Conservation (phyloP, 257 asterid species). For the Schizonepeta tenuifolia region DNA sequence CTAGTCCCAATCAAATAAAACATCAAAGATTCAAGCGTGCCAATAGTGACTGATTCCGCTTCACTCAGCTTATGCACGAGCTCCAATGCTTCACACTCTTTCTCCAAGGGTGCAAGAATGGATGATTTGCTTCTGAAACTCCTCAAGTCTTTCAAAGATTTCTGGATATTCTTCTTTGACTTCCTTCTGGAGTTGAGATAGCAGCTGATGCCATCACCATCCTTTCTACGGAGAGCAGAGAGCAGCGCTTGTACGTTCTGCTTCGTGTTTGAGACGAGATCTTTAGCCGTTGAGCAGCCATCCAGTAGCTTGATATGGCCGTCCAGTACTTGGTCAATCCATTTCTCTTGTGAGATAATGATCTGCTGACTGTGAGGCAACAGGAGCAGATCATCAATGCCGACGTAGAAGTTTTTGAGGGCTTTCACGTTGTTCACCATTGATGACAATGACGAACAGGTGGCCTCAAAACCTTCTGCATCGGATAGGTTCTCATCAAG, state of each 20-base stretch:
- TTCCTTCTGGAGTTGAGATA: constrained; percentile 31
- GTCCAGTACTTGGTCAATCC: constrained; percentile 42
- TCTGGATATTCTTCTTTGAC: constrained; percentile 43
- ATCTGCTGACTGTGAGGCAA: constrained; percentile 39
- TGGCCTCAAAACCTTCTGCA: constrained; percentile 13
- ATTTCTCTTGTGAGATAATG: constrained; percentile 33
- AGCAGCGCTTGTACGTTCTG: constrained; percentile 34
- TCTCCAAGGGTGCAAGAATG: constrained; percentile 26
- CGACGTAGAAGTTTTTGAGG: constrained; percentile 35
- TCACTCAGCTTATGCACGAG: constrained; percentile 39
- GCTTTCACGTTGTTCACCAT: constrained; percentile 32
- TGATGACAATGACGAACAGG: constrained; percentile 40
- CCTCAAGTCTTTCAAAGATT: constrained; percentile 9
- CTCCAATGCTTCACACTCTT: constrained; percentile 33
- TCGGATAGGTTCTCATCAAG: constrained; percentile 35
- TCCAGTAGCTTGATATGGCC: constrained; percentile 46
- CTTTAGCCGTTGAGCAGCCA: constrained; percentile 39
- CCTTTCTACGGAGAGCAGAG: constrained; percentile 38
- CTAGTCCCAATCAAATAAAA: constrained; percentile 27
- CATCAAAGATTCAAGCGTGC: constrained; percentile 39
- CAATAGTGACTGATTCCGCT: constrained; percentile 39
- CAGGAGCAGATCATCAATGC: constrained; percentile 41
- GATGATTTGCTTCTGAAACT: constrained; percentile 34
- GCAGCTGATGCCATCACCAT: constrained; percentile 23
- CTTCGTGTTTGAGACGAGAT: constrained; percentile 33